Base-by-base conservation (phyloP, 2,329 filamentous ascomycete species). In the Aspergillus sp. region DNA sequence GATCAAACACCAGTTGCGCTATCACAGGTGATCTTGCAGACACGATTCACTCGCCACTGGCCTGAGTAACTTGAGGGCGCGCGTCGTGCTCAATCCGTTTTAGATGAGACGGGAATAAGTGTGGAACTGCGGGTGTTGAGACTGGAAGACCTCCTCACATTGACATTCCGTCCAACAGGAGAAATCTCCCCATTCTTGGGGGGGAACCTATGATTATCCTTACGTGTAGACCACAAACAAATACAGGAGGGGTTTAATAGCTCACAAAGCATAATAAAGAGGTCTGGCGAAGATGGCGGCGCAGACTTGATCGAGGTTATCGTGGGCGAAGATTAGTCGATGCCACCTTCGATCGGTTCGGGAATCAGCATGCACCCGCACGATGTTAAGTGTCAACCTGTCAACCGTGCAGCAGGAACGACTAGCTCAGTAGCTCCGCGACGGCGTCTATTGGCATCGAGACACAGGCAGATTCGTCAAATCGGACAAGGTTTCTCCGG, bases 401-500 rank as follows among this genome's bases (percentile, higher is more conserved):
- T 60, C 60, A 62, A 62, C 46, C 60, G 58, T 52, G 60, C 63
- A 60, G 57, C 22, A 59, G 50, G 57, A 54, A 59, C 57, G 50
- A 59, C 50, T 54, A 49, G 57, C 47, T 58, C 55, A 50, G n/a
- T 43, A 58, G 47, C 50, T 59, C 43, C 43, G 45, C 30, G 45
- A 48, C 57, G 30, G 50, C 50, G 45, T 50, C 50, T 23, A n/a
- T 49, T 59, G 51, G 30, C 17, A 49, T 54, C n/a, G 59, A 57
- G 54, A 50, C 48, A 58, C 45, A 58, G 49, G 60, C 64, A 54
- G 41, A 62, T 62, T 64, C 52, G 53, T 61, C 60, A 64, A 62
- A 47, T 56, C 34, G 46, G 49, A 52, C 61, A 55, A 45, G 58
- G 57, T 61, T 66, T 63, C 64, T 63, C 64, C 57, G 57, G 64